Conservation (phyloP, 208 protist genomes). For the Leptomonas pyrrhocoris region DNA sequence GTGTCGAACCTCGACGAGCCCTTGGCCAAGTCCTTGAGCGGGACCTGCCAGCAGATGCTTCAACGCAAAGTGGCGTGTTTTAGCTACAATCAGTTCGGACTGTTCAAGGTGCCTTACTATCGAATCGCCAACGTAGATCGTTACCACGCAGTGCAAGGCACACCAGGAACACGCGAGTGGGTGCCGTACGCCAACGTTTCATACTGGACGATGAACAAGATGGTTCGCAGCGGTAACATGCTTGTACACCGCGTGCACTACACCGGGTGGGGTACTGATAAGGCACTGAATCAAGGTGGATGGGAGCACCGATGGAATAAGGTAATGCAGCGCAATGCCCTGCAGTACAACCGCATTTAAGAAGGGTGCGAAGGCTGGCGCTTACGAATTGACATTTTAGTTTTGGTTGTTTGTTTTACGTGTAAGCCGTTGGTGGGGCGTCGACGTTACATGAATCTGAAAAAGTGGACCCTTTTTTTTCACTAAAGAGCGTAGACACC, state of each 20-base stretch:
- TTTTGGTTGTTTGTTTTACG: not conserved
- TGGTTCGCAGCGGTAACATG: constrained; percentile 83
- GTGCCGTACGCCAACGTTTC: constrained; percentile 90
- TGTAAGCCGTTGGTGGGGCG: not conserved
- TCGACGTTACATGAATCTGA: not conserved
- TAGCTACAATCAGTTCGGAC: constrained; percentile 91
- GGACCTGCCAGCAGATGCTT: constrained; percentile 74
- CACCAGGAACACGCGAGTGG: constrained; percentile 86
- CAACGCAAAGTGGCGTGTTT: constrained; percentile 89
- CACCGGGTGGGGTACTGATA: constrained; percentile 83
- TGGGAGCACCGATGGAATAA: constrained; percentile 94
- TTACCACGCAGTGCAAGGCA: constrained; percentile 82
- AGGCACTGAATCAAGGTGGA: constrained; percentile 77
- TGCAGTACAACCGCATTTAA: constrained; percentile 88
- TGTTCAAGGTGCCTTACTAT: constrained; percentile 84
- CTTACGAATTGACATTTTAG: not conserved
- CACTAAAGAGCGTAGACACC: no score
- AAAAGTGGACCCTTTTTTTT: not conserved
- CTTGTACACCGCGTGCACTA: constrained; percentile 91
- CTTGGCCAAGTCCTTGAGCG: constrained; percentile 74
- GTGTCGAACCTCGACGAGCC: constrained; percentile 80
- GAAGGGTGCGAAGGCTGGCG: not conserved
- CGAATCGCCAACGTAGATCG: constrained; percentile 86
- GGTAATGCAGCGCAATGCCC: constrained; percentile 84
- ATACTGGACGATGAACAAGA: constrained; percentile 91